A percentile compares a stretch with the other conserved stretches of the same genome.
Conservation (phyloP, 2,329 filamentous ascomycete species). For the Emydomyces testavorans region DNA sequence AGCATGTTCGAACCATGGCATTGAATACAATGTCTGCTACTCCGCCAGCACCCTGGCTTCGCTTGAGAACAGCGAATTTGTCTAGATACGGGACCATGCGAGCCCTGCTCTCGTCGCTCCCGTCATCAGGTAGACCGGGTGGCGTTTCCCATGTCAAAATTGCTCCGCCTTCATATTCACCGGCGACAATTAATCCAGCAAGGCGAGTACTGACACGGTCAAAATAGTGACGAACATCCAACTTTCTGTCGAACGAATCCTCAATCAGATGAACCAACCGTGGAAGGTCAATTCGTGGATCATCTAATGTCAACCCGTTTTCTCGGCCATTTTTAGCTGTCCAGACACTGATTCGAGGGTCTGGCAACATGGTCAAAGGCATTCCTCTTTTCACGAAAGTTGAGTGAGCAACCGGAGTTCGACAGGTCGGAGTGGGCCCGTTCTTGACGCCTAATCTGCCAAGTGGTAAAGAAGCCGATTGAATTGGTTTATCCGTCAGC, state of each 20-base stretch:
- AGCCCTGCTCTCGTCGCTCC: constrained; percentile 41
- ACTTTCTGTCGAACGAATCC: constrained; percentile 76
- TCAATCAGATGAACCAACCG: constrained; percentile 80
- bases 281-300: constrained; percentile 69
- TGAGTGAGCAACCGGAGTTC: constrained; percentile 43
- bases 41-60: constrained; percentile 76
- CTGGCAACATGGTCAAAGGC: constrained; percentile 71
- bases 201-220: constrained; percentile 66
- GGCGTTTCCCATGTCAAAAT: constrained; percentile 90
- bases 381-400: constrained; percentile 88
- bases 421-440: constrained; percentile 24
- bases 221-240: constrained; percentile 76
- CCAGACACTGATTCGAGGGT: constrained; percentile 58
- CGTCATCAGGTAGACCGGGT: constrained; percentile 44
- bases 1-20: constrained; percentile 80
- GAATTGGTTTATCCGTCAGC: constrained; percentile 83
- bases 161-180: constrained; percentile 91
- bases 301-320: constrained; percentile 58
- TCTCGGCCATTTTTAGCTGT: constrained; percentile 48
- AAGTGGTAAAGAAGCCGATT: constrained; percentile 79
- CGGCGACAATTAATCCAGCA: constrained; percentile 86
- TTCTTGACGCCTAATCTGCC: constrained; percentile 45
- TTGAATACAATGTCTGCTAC: constrained; percentile 96
- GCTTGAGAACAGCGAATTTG: constrained; percentile 89
- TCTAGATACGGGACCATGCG: constrained; percentile 85